Base-by-base conservation (phyloP, 176 grass and related monocot species). In the Pontederia paniculata region DNA sequence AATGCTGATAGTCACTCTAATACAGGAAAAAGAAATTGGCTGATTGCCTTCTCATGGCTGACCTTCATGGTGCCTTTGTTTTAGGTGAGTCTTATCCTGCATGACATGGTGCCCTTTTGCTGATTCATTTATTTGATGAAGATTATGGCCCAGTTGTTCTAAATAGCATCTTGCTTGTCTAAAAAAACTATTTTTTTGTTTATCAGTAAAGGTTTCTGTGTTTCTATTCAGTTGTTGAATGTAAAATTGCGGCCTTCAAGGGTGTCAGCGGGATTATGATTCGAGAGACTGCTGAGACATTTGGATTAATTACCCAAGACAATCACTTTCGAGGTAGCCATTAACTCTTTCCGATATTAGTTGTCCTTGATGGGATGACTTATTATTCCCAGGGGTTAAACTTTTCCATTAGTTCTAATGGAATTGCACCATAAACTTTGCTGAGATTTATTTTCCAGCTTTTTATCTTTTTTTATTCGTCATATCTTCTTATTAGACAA, bases 31-130 rank as follows among this genome's bases (percentile, higher is more conserved):
- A 97, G 81, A 10, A 23, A 58, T 74, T 90, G 48, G 48, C 71
- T 11, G 91, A 90, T 55, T 67, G 77, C 43, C 72, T 97, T 50
- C 74, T 97, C 28, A 76, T 54, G 42, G 86, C 86, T 63, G 86
- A 97, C n/a, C n/a, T 97, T 55, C 86, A 97, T 55, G 91, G 91
- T 66, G 86, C 86, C 16, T 55, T 84, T 68, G 43, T 97, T 55
- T 70, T 73, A 72, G 86, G 91, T 90, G 64, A 61, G 66, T 74
- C 41, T 54, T 43, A 31, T 50, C 52, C 1, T 10, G 80, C 10
- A 9, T 17, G 12, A 9, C 22, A 9, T 12, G 3, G n/a, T 11
- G 13, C 0, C 37, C 0, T 37, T 37, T 37, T 37, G 28, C 28
- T 17, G 15, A 18, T 63, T 14, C 47, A 12, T 17, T 1, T 22